Evolutionary conservation across 192 early-diverging fungal species (phyloP).

Genomic region (Backusella tuberculispora): DNA sequence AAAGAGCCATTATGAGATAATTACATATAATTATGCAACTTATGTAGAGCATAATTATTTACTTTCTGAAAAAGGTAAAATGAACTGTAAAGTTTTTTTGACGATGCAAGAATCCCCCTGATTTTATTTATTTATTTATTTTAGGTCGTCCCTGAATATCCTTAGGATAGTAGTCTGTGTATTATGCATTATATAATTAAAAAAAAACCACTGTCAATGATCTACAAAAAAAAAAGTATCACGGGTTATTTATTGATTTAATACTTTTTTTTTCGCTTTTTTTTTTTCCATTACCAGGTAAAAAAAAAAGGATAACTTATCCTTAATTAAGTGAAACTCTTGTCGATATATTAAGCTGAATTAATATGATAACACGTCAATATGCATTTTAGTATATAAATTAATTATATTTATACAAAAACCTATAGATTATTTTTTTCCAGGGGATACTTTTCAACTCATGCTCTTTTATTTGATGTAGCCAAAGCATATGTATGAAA

Average conservation of each 20-base stretch:
- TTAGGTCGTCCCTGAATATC: background rate
- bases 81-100: background rate
- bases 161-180: background rate
- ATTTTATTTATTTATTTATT: conserved; percentile 1
- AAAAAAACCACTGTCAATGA: conserved; percentile 1
- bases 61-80: conserved; percentile 2
- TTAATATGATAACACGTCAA: no score
- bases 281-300: background rate
- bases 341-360: no score
- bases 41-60: background rate
- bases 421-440: no score
- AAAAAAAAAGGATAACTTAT: background rate
- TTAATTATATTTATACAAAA: no score
- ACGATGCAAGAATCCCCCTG: background rate
- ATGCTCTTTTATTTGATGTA: no score
- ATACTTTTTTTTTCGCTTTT: no score
- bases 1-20: background rate
- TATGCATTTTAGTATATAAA: no score
- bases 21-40: background rate
- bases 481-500: no score
- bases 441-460: no score
- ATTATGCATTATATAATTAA: conserved; percentile 2
- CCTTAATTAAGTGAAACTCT: background rate
- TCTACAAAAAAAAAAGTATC: background rate
- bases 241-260: conserved; percentile 5